A percentile compares a stretch with the other conserved stretches of the same genome.
Evolutionary conservation across 805 yeast species (phyloP).

Genomic region (Candida sonorensis): DNA sequence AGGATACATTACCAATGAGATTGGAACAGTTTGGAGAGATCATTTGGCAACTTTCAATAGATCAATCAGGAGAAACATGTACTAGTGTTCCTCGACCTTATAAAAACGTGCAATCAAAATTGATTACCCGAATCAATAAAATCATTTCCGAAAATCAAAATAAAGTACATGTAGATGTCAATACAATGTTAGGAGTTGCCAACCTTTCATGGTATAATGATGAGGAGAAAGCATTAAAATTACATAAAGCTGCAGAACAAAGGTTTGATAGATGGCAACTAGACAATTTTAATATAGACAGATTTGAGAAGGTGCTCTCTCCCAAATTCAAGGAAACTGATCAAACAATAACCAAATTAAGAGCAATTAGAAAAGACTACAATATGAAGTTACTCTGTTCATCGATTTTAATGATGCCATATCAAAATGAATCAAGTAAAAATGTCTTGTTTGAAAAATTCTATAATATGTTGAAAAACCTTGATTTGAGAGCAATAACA

Average conservation of each 20-base stretch:
- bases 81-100: constrained; percentile 16
- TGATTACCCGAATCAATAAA: constrained; percentile 17
- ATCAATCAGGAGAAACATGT: constrained; percentile 22
- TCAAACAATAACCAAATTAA: constrained; percentile 3
- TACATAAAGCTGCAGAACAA: constrained; percentile 23
- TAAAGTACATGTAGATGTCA: constrained; percentile 16
- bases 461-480: constrained; percentile 8
- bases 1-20: constrained; percentile 7
- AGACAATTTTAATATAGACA: constrained; percentile 25
- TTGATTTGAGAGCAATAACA: constrained; percentile 13
- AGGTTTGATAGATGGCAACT: constrained; percentile 28
- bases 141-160: constrained; percentile 9
- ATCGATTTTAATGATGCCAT: constrained; percentile 19
- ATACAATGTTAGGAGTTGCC: constrained; percentile 25
- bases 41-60: constrained; percentile 24
- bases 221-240: constrained; percentile 16
- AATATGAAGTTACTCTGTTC: constrained; percentile 24
- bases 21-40: constrained; percentile 22
- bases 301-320: constrained; percentile 20
- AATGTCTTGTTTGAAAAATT: constrained; percentile 12
- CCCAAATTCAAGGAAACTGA: constrained; percentile 1
- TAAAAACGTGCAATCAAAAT: constrained; percentile 19
- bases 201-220: constrained; percentile 18
- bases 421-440: constrained; percentile 7
- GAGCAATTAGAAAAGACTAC: constrained; percentile 18